Evolutionary conservation across 257 asterid genomes (phyloP).

Genomic region (Lithospermum erythrorhizon): DNA sequence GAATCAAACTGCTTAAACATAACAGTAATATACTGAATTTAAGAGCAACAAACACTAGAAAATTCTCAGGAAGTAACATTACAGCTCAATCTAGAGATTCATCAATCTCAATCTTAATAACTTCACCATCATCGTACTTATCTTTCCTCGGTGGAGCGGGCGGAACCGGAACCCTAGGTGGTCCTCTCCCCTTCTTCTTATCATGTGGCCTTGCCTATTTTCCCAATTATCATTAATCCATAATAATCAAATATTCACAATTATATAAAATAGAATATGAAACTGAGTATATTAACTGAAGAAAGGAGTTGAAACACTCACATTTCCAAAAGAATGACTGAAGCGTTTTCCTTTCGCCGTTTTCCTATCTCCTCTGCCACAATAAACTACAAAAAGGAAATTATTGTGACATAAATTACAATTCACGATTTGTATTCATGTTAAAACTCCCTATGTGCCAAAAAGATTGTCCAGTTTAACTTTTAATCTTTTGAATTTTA

Average conservation of each 20-base stretch:
- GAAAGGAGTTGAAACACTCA: slow-evolving; percentile 16
- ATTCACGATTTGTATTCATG: too few species aligned
- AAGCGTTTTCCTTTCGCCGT: slow-evolving; percentile 95
- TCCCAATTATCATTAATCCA: slow-evolving; percentile 4
- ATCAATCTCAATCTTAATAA: slow-evolving; percentile 60
- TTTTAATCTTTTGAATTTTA: not conserved
- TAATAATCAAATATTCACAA: not conserved
- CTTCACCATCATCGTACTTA: slow-evolving; percentile 76
- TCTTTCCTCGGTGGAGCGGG: slow-evolving; percentile 86
- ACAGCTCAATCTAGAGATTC: slow-evolving; percentile 30
- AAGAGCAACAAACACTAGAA: not conserved
- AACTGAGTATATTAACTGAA: too few species aligned
- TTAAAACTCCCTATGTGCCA: too few species aligned
- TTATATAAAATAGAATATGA: not conserved
- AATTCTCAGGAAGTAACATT: not conserved
- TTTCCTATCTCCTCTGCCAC: slow-evolving; percentile 96
- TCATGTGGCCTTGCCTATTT: slow-evolving; percentile 80
- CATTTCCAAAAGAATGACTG: slow-evolving; percentile 92
- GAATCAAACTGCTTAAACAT: not conserved
- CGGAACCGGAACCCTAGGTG: slow-evolving; percentile 84
- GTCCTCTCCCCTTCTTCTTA: slow-evolving; percentile 91
- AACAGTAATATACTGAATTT: not conserved
- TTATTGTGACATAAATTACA: not conserved
- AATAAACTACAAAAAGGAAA: slow-evolving; percentile 39
- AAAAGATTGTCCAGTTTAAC: too few species aligned